These are phyloP conservation scores for Malassezia pachydermatis DNA, from an alignment of 1,284 basidiomycete species.

Conservation along the genomic window DNA sequence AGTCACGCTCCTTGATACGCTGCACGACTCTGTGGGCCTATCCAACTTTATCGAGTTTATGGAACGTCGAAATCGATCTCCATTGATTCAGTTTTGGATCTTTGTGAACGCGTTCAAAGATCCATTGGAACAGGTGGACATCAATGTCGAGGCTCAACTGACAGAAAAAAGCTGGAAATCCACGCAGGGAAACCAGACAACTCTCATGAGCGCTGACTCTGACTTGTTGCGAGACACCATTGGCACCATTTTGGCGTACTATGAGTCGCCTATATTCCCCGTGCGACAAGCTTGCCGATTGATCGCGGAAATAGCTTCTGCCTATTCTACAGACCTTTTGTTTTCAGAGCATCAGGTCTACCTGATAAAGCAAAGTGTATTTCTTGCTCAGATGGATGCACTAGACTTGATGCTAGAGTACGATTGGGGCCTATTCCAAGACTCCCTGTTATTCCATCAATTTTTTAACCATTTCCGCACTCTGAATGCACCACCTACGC, in stretches of 20 bases:
- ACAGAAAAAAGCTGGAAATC: not conserved
- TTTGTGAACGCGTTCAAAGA: conserved; percentile 95
- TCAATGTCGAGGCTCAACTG: not conserved
- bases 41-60: conserved; percentile 97
- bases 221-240: not conserved
- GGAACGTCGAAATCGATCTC: conserved; percentile 72
- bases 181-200: not conserved
- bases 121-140: conserved; percentile 59
- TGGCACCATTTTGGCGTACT: conserved; percentile 62
- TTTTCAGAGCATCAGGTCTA: not conserved
- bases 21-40: conserved; percentile 74
- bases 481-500: not conserved
- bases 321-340: not conserved
- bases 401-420: conserved; percentile 73
- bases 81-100: conserved; percentile 91
- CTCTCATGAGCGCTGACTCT: not conserved
- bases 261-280: conserved; percentile 55
- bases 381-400: conserved; percentile 71
- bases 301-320: not conserved
- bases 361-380: conserved; percentile 58
- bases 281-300: not conserved
- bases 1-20: conserved; percentile 53
- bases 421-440: conserved; percentile 76
- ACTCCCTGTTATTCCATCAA: conserved; percentile 79
- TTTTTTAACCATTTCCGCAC: conserved; percentile 58